A percentile compares a stretch with the other conserved stretches of the same genome.
Conservation (phyloP, 202 grass and related monocot species). For the Sporobolus alterniflorus region DNA sequence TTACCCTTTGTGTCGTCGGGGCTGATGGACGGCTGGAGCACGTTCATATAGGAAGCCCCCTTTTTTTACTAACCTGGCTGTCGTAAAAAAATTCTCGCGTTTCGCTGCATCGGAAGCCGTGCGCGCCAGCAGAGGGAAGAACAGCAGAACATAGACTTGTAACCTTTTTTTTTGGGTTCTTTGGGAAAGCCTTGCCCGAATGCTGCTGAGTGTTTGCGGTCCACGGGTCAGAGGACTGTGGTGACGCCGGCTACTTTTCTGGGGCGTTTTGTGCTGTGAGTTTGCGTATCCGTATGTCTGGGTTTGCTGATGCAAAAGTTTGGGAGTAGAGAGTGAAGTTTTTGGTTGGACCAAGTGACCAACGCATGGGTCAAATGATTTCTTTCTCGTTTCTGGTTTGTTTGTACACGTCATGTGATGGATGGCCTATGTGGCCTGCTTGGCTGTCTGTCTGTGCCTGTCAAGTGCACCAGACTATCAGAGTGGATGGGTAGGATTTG, state of each 20-base stretch:
- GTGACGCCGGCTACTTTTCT: neutral
- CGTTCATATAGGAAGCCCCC: too few species aligned
- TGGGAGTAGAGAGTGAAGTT: neutral
- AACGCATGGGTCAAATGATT: constrained; percentile 22
- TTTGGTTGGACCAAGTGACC: constrained; percentile 26
- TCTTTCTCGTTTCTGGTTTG: constrained; percentile 22
- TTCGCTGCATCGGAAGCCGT: constrained; percentile 26
- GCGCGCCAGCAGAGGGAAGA: neutral
- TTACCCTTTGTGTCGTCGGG: constrained; percentile 14
- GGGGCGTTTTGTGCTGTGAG: neutral
- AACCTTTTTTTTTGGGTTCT: constrained; percentile 24
- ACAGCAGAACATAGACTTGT: neutral
- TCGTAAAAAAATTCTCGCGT: too few species aligned
- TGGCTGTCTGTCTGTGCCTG: constrained; percentile 14
- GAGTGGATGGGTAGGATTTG: neutral
- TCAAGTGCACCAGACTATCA: neutral
- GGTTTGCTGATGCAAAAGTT: constrained; percentile 5
- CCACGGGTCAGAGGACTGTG: constrained; percentile 5
- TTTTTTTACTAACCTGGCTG: too few species aligned
- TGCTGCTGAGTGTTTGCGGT: neutral
- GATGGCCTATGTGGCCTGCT: constrained; percentile 34
- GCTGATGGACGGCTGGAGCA: constrained; percentile 15
- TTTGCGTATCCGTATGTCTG: neutral
- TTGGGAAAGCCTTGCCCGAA: constrained; percentile 33
- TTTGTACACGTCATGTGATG: constrained; percentile 29